Evolutionary conservation across 1,139 yeast genomes (phyloP).

Genomic region (Suhomyces maxii): DNA sequence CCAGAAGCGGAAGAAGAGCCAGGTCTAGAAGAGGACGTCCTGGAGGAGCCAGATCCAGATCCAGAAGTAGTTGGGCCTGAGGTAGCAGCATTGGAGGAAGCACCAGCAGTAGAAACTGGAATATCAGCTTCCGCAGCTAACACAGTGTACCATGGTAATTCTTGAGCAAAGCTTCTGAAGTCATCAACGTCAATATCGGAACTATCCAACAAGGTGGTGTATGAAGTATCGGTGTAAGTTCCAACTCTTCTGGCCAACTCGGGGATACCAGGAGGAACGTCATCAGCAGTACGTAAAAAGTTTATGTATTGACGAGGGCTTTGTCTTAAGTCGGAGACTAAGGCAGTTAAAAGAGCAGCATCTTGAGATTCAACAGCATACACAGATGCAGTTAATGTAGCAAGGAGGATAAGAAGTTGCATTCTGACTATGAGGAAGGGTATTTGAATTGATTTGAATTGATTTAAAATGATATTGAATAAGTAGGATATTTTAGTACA

Average conservation of each 20-base stretch:
- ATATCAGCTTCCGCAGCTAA: constrained; percentile 22
- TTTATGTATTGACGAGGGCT: constrained; percentile 26
- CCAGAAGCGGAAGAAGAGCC: not conserved
- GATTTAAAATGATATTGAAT: too few relatives aligned
- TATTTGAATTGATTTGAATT: too few relatives aligned
- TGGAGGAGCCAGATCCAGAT: constrained; percentile 4
- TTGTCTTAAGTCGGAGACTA: constrained; percentile 37
- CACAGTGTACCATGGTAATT: constrained; percentile 46
- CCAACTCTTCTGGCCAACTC: constrained; percentile 37
- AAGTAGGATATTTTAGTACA: too few relatives aligned
- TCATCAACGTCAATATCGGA: constrained; percentile 20
- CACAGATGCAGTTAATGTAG: constrained; percentile 15
- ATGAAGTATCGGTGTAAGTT: constrained; percentile 41
- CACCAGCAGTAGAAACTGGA: constrained; percentile 8
- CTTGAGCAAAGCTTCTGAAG: constrained; percentile 37
- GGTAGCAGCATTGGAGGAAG: constrained; percentile 5
- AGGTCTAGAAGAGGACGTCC: constrained; percentile 4
- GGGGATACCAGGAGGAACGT: constrained; percentile 36
- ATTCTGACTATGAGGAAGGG: not conserved
- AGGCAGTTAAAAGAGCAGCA: constrained; percentile 39
- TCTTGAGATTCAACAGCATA: constrained; percentile 31
- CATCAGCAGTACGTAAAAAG: constrained; percentile 34
- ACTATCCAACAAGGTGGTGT: constrained; percentile 41
- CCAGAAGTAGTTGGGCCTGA: not conserved
- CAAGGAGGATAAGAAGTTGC: not conserved